Evolutionary conservation across 345 rosid species (phyloP), one percentile per base, ranked within the genome.

Genomic region (Viola odorata): DNA sequence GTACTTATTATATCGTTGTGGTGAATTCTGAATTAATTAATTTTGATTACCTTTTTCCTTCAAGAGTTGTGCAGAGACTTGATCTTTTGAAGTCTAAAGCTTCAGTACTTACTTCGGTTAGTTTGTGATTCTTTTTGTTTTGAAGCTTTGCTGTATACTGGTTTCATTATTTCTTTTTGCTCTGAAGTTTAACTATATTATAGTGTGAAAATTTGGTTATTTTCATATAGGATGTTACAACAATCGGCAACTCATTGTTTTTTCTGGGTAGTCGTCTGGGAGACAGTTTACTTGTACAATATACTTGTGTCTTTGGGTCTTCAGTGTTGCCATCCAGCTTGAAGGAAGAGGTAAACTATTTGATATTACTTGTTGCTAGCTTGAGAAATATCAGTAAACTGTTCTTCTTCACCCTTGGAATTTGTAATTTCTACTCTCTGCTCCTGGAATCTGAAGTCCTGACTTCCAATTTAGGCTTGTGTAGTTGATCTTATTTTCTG

Each of bases 21-120:
- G 56, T 57, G 47, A 64, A 55, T 75, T 17, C 58, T 69, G 61
- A 62, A 52, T 74, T 37, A n/a, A n/a, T n/a, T n/a, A n/a, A n/a
- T n/a, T 45, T 63, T 72, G 37, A 66, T 73, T 52, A 75, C 15
- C 47, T 39, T 13, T 23, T 36, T 54, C 36, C 66, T 53, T 86
- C 74, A 81, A 94, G 99, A 80, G 85, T 86, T 73, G 92, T 94
- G 73, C 99, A 86, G 83, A 83, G 92, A 70, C 90, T 94, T 70
- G 95, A 90, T 70, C 99, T 94, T 64, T 82, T 96, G 68, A 90
- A 94, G 80, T 88, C 99, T 54, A 94, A 90, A 77, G 96, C 99
- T 75, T 94, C 97, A 50, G 97, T 94, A 52, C 96, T 94, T 66
- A 82, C 92, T 70, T 90, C 97, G 87, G 99, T 94, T 67, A 80